These are phyloP conservation scores for Heliocybe sulcata DNA, from an alignment of 1,284 basidiomycete genomes.

Conservation along the genomic window DNA sequence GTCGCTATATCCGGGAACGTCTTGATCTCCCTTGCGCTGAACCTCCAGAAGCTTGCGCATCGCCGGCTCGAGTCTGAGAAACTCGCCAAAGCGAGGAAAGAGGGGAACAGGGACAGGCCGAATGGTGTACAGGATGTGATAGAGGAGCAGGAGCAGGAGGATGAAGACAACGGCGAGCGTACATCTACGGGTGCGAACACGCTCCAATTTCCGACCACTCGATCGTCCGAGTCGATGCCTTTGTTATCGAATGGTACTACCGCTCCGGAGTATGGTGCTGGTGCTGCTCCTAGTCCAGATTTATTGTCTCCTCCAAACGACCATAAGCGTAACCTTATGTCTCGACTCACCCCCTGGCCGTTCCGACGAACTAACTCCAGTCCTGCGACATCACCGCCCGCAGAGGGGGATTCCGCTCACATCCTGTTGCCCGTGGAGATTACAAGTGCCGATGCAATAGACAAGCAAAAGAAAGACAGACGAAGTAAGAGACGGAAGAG, in stretches of 20 bases:
- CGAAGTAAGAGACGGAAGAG: slow-evolving; percentile 20
- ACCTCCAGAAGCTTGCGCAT: slow-evolving; percentile 90
- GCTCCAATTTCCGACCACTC: background rate
- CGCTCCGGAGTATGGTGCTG: background rate
- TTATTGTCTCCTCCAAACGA: background rate
- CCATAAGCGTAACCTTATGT: background rate
- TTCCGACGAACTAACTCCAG: background rate
- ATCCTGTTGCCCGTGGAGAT: slow-evolving; percentile 22
- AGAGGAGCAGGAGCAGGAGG: background rate
- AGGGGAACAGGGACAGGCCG: background rate
- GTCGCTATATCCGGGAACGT: slow-evolving; percentile 84
- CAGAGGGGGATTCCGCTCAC: background rate
- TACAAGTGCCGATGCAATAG: slow-evolving; percentile 23
- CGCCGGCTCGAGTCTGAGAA: slow-evolving; percentile 45
- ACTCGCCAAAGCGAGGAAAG: background rate
- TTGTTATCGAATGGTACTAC: background rate
- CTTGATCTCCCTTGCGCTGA: slow-evolving; percentile 85
- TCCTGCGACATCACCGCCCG: background rate
- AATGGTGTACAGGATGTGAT: background rate
- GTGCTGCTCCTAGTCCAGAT: background rate
- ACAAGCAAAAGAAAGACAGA: slow-evolving; percentile 1
- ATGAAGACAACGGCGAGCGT: background rate
- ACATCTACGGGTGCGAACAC: background rate
- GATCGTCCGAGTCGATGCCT: background rate
- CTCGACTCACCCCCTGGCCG: background rate